A percentile compares a stretch with the other conserved stretches of the same genome.
Conservation (phyloP, 495 filamentous ascomycete species). For the Lasiosphaeriaceae sp. region DNA sequence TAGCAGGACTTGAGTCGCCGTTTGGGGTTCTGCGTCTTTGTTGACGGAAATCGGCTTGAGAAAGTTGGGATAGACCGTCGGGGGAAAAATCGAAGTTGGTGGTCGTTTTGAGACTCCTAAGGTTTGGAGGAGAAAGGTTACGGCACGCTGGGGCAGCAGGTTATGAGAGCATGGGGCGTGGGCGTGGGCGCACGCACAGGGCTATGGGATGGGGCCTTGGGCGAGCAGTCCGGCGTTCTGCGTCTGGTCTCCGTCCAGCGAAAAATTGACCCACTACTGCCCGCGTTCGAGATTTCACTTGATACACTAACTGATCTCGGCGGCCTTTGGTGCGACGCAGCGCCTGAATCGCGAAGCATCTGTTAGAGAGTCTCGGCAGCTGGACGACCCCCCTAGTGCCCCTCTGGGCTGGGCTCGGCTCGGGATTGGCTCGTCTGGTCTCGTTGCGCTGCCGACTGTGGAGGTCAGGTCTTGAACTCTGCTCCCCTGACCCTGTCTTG, state of each 20-base stretch:
- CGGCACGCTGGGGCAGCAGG: slow-evolving; percentile 19
- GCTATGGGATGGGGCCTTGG: neutral
- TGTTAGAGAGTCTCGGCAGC: slow-evolving; percentile 8
- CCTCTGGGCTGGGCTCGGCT: slow-evolving; percentile 1
- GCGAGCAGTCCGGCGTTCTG: neutral
- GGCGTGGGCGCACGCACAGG: slow-evolving; percentile 8
- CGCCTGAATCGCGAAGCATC: neutral
- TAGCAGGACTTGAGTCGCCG: slow-evolving; percentile 27
- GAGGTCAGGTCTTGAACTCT: neutral
- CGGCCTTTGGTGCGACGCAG: neutral
- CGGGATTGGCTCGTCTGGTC: slow-evolving; percentile 7
- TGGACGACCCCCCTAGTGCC: neutral
- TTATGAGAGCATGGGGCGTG: slow-evolving; percentile 14
- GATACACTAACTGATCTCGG: slow-evolving; percentile 1
- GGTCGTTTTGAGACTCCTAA: slow-evolving; percentile 27
- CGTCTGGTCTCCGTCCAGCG: neutral
- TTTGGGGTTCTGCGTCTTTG: slow-evolving; percentile 18
- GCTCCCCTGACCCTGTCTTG: slow-evolving; percentile 7
- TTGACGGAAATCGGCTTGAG: slow-evolving; percentile 22
- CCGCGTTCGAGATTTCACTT: slow-evolving; percentile 4
- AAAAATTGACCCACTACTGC: slow-evolving; percentile 19
- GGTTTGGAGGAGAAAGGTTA: slow-evolving; percentile 24
- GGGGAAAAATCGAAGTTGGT: slow-evolving; percentile 26
- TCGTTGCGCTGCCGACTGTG: neutral
- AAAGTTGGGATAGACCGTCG: slow-evolving; percentile 21